Evolutionary conservation across 2,329 filamentous ascomycete genomes (phyloP), one percentile per base, ranked within the genome.

Genomic region (Penicillium italicum): DNA sequence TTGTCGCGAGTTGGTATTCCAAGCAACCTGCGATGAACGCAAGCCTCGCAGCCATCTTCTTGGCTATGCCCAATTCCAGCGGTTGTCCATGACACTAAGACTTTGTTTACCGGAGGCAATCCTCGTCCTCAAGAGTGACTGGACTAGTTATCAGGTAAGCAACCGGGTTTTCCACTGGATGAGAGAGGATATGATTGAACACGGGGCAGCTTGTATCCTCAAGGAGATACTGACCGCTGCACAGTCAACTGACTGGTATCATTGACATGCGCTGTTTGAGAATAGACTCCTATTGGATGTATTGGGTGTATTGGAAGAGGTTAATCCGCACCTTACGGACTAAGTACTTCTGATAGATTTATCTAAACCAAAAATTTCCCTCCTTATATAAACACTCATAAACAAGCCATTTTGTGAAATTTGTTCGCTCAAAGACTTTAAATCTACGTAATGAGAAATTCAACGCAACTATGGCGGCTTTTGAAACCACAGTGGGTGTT

Each of bases 221-320:
- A 34, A 28, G 11, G 22, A 44, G 7, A n/a, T 38, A 16, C 37
- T 50, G 1, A 8, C 8, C 8, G 48, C 30, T 1, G 48, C 37
- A 9, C 48, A 20, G 10, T 34, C 48, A 16, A 50, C 28, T 18
- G 48, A 43, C 28, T 50, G 48, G 48, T 50, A 50, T 28, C 22
- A 33, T 18, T 50, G 38, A 50, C 1, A 1, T 4, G 20, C 1
- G 9, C 6, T 24, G 1, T 4, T 22, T 0, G 36, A 18, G 14
- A 9, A 14, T 28, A 4, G 5, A 37, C 11, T 45, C 1, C 7
- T n/a, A 10, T 10, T 16, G 1, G 8, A 4, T 9, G 4, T 22
- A 22, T 26, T 28, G 3, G 14, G 8, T 1, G 7, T 2, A 1
- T 38, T 38, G n/a, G n/a, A n/a, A n/a, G n/a, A n/a, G n/a, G n/a